phyloP scores from a whole-genome alignment of 1,139 yeast genomes.

The Hanseniaspora uvarum region DNA sequence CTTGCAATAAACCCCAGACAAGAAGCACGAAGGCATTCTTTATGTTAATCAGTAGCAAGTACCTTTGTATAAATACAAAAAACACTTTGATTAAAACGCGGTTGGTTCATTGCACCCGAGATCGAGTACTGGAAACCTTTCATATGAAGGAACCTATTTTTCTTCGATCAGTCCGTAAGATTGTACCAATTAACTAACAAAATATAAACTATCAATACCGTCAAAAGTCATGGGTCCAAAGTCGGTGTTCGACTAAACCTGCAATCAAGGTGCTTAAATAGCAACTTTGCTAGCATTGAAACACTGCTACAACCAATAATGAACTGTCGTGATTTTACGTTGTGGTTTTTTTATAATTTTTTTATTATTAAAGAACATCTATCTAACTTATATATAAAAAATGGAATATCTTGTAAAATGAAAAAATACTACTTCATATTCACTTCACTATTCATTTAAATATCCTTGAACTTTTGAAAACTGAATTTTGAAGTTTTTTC shows the following conservation, averaged over 20 bases:
- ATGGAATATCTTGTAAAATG: too few relatives aligned
- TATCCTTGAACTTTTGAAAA: too few relatives aligned
- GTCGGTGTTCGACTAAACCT: conserved; percentile 65
- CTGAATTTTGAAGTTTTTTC: too few relatives aligned
- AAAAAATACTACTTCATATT: too few relatives aligned
- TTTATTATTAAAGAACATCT: conserved; percentile 13
- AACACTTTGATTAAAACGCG: conserved; percentile 36
- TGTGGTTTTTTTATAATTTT: conserved; percentile 23
- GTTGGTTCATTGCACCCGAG: conserved; percentile 79
- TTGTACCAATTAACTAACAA: conserved; percentile 25
- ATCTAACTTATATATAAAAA: too few relatives aligned
- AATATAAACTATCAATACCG: conserved; percentile 41
- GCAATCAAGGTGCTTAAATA: conserved; percentile 50
- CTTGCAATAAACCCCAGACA: conserved; percentile 74
- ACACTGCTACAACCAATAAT: conserved; percentile 34
- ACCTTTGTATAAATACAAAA: not conserved
- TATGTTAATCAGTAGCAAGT: conserved; percentile 14
- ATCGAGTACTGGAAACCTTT: conserved; percentile 36
- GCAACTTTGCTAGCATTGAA: not conserved
- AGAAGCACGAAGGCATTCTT: conserved; percentile 78
- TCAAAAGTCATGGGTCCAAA: conserved; percentile 67
- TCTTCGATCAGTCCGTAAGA: conserved; percentile 53
- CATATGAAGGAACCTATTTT: conserved; percentile 26
- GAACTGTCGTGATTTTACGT: conserved; percentile 67
- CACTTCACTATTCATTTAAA: too few relatives aligned